A percentile compares a stretch with the other conserved stretches of the same genome.
These are phyloP conservation scores for Elongisporangium undulatum DNA, from an alignment of 352 stramenopile genomes.

Conservation along the genomic window DNA sequence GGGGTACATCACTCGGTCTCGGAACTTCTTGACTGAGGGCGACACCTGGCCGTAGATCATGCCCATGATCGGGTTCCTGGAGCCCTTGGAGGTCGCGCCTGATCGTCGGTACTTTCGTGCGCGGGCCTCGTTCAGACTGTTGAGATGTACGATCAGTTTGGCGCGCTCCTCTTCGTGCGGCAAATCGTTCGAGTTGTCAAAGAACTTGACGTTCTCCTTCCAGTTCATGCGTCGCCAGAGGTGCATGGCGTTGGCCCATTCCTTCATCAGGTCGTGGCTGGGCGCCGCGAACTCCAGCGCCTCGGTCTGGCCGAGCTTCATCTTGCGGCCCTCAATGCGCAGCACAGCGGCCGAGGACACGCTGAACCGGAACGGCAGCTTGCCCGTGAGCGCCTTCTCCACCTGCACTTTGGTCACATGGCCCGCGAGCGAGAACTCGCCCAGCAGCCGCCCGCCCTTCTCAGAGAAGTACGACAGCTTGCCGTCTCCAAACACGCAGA, in stretches of 20 bases:
- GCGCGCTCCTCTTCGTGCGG: slow-evolving; percentile 55
- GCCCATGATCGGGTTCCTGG: slow-evolving; percentile 51
- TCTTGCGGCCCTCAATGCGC: slow-evolving; percentile 69
- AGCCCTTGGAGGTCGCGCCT: slow-evolving; percentile 26
- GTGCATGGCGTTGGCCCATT: slow-evolving; percentile 81
- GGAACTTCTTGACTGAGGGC: slow-evolving; percentile 67
- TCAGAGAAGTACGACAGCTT: slow-evolving; percentile 71
- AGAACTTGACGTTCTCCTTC: slow-evolving; percentile 87
- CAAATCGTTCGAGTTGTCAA: slow-evolving; percentile 47
- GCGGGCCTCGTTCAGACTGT: slow-evolving; percentile 48
- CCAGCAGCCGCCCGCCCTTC: slow-evolving; percentile 61
- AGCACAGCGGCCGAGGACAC: slow-evolving; percentile 64
- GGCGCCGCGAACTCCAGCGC: slow-evolving; percentile 68
- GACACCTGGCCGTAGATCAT: slow-evolving; percentile 58
- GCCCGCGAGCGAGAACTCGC: slow-evolving; percentile 58
- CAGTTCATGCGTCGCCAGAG: slow-evolving; percentile 85
- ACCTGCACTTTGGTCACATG: slow-evolving; percentile 76
- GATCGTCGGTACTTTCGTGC: slow-evolving; percentile 19
- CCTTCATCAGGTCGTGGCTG: slow-evolving; percentile 77
- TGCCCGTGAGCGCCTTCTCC: slow-evolving; percentile 51
- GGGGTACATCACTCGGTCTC: slow-evolving; percentile 48
- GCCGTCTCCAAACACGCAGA: slow-evolving; percentile 76
- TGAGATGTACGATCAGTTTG: slow-evolving; percentile 49
- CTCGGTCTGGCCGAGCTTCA: slow-evolving; percentile 66
- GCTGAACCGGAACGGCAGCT: slow-evolving; percentile 73